Conservation (phyloP, 2,329 filamentous ascomycete species). For the Hypocreales sp. region DNA sequence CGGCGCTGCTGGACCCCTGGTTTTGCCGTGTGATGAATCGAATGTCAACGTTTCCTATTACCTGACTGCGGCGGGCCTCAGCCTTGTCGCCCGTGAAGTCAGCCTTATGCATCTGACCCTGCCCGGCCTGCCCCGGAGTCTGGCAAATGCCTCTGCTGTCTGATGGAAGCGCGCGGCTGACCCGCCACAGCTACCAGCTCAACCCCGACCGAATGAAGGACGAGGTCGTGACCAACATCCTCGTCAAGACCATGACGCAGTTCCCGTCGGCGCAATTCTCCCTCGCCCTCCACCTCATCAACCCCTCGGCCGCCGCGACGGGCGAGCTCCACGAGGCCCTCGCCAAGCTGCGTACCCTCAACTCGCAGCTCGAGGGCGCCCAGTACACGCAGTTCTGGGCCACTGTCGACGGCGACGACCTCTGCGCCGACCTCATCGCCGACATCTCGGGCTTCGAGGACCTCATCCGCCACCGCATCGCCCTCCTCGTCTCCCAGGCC, state of each 20-base stretch:
- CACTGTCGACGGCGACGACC: conserved; percentile 79
- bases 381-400: conserved; percentile 91
- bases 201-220: conserved; percentile 96
- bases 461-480: conserved; percentile 78
- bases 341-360: conserved; percentile 70
- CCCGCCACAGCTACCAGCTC: conserved; percentile 73
- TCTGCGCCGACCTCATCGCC: conserved; percentile 89
- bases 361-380: conserved; percentile 75
- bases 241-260: conserved; percentile 93
- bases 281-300: conserved; percentile 85
- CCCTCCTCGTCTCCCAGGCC: conserved; percentile 67
- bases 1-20: conserved; percentile 1
- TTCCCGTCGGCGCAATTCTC: conserved; percentile 95
- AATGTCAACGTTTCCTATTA: conserved; percentile 96
- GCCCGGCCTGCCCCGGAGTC: too few species aligned
- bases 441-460: conserved; percentile 95
- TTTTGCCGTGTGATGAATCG: conserved; percentile 42
- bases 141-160: too few species aligned
- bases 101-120: conserved; percentile 57
- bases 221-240: conserved; percentile 96
- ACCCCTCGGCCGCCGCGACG: conserved; percentile 51
- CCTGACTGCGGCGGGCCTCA: conserved; percentile 50
- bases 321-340: conserved; percentile 80
- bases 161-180: not conserved
- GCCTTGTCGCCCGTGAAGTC: conserved; percentile 6